phyloP scores from a whole-genome alignment of 2,329 filamentous ascomycete species.

The Fusarium camptoceras region DNA sequence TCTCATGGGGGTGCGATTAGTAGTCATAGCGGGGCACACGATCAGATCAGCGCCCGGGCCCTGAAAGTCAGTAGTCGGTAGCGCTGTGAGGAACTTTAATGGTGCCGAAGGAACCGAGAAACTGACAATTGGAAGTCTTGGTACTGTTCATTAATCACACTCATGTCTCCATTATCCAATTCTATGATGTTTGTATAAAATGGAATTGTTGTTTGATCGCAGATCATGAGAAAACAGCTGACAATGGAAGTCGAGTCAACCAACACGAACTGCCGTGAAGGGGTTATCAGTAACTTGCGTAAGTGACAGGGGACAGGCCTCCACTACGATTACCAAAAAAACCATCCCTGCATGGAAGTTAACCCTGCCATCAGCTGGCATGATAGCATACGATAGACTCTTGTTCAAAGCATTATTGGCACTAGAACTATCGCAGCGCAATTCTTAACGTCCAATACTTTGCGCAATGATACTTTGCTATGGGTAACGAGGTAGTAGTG shows the following conservation, averaged over 20 bases:
- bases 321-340: not conserved
- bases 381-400: not conserved
- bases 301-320: conserved; percentile 1
- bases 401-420: not conserved
- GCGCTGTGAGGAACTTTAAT: not conserved
- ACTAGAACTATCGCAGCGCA: not conserved
- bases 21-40: not conserved
- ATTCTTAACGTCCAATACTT: not conserved
- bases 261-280: conserved; percentile 1
- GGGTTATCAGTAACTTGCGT: conserved; percentile 3
- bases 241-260: not conserved
- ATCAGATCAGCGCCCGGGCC: not conserved
- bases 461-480: not conserved
- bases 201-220: not conserved
- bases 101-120: not conserved
- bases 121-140: not conserved
- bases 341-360: not conserved
- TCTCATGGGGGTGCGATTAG: not conserved
- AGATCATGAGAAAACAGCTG: not conserved
- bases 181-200: not conserved
- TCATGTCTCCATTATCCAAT: not conserved
- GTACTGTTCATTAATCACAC: not conserved
- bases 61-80: not conserved
- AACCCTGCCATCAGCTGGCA: not conserved
- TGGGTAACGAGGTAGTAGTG: not conserved